These are phyloP conservation scores for Nemophila menziesii DNA, from an alignment of 257 asterid species.

Conservation along the genomic window DNA sequence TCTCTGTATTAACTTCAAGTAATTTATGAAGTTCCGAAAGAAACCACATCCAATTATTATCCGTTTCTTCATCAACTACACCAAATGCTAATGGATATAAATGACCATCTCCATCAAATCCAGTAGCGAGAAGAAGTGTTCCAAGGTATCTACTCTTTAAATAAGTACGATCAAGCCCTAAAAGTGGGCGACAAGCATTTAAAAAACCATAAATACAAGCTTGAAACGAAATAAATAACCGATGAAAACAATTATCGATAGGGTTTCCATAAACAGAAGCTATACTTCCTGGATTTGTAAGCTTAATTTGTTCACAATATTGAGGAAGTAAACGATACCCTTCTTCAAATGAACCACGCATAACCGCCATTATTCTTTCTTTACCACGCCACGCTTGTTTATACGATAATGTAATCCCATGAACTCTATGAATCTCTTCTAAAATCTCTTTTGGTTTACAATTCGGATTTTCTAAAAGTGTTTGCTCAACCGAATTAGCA, in stretches of 20 bases:
- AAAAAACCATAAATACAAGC: constrained; percentile 82
- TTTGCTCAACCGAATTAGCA: constrained; percentile 84
- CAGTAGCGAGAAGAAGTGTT: constrained; percentile 80
- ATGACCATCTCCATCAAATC: constrained; percentile 89
- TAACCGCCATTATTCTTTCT: constrained; percentile 84
- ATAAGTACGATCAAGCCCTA: constrained; percentile 79
- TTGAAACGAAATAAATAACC: constrained; percentile 75
- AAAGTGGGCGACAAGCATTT: constrained; percentile 88
- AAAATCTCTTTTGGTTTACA: constrained; percentile 91
- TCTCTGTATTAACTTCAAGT: constrained; percentile 81
- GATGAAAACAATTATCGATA: constrained; percentile 70
- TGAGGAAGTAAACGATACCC: constrained; percentile 85
- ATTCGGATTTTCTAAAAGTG: constrained; percentile 71
- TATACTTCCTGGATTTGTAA: constrained; percentile 85
- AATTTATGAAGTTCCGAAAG: constrained; percentile 82
- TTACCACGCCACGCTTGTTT: constrained; percentile 99
- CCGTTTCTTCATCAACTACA: constrained; percentile 87
- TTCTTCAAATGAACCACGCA: constrained; percentile 96
- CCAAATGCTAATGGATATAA: constrained; percentile 92
- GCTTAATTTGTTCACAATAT: constrained; percentile 81
- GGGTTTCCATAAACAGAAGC: constrained; percentile 70
- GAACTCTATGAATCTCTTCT: constrained; percentile 76
- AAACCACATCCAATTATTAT: constrained; percentile 98
- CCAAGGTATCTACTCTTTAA: constrained; percentile 86
- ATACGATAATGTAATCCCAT: constrained; percentile 85